phyloP scores from a whole-genome alignment of 2,329 filamentous ascomycete species.

The Fusarium equiseti region DNA sequence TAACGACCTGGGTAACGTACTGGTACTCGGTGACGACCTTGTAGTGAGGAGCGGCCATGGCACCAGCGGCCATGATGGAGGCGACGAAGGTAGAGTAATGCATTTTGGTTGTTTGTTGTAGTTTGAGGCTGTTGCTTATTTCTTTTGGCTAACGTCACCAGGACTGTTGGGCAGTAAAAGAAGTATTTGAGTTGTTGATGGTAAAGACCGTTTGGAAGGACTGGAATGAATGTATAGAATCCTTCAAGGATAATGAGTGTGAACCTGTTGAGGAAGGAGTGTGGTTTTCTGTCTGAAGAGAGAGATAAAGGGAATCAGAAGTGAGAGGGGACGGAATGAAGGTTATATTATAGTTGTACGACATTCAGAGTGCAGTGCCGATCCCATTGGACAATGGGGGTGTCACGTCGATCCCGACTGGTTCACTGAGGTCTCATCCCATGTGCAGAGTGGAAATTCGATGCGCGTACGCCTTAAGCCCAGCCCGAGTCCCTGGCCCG shows the following conservation, averaged over 20 bases:
- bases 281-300: constrained; percentile 33
- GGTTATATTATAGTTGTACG: constrained; percentile 39
- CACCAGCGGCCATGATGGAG: constrained; percentile 34
- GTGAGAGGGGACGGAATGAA: constrained; percentile 24
- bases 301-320: constrained; percentile 1
- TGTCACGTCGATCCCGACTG: constrained; percentile 14
- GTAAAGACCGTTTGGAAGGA: constrained; percentile 18
- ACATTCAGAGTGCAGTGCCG: neutral
- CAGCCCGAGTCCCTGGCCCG: neutral
- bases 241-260: constrained; percentile 40
- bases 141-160: constrained; percentile 31
- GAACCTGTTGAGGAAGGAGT: constrained; percentile 29
- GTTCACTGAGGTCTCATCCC: neutral
- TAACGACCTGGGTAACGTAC: constrained; percentile 33
- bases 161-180: constrained; percentile 23
- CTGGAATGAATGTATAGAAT: constrained; percentile 33
- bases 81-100: constrained; percentile 35
- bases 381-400: constrained; percentile 16
- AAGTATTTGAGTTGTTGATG: constrained; percentile 5
- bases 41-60: constrained; percentile 33
- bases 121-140: neutral
- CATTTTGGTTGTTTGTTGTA: constrained; percentile 35
- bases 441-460: constrained; percentile 25
- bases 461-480: constrained; percentile 20
- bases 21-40: constrained; percentile 32